These are phyloP conservation scores for Gomphus sp. DNA, from an alignment of 1,284 basidiomycete genomes.

Conservation along the genomic window DNA sequence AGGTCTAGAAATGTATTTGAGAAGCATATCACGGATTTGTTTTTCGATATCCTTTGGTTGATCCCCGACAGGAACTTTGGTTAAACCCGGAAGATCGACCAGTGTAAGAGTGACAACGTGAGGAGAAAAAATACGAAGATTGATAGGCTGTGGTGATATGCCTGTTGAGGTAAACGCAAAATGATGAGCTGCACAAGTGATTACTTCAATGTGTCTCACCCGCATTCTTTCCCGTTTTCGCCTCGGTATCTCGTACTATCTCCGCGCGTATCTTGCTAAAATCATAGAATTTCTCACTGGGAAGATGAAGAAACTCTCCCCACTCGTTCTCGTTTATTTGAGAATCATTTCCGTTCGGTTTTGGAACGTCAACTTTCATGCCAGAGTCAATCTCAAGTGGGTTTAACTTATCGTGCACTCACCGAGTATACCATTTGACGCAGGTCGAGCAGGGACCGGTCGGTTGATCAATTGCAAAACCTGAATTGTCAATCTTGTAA, in stretches of 20 bases:
- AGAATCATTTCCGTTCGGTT: slow-evolving; percentile 47
- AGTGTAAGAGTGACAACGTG: slow-evolving; percentile 95
- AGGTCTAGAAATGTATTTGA: slow-evolving; percentile 93
- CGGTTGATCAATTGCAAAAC: slow-evolving; percentile 94
- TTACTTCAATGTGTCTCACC: slow-evolving; percentile 22
- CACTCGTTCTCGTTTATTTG: slow-evolving; percentile 87
- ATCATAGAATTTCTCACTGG: slow-evolving; percentile 95
- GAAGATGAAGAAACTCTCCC: slow-evolving; percentile 97
- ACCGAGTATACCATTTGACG: slow-evolving; percentile 39
- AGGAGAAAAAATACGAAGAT: slow-evolving; percentile 93
- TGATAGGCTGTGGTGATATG: slow-evolving; percentile 94
- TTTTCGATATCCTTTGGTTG: slow-evolving; percentile 97
- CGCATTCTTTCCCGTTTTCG: slow-evolving; percentile 96
- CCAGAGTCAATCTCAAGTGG: slow-evolving; percentile 10
- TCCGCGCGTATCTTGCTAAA: slow-evolving; percentile 96
- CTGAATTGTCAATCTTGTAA: slow-evolving; percentile 26
- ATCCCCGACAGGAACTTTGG: slow-evolving; percentile 95
- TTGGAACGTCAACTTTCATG: slow-evolving; percentile 21
- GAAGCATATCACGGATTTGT: slow-evolving; percentile 94
- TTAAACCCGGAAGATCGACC: slow-evolving; percentile 94
- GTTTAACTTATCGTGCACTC: slow-evolving; percentile 14
- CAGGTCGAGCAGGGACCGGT: slow-evolving; percentile 35
- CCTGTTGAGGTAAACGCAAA: slow-evolving; percentile 31
- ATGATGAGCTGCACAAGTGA: background rate
- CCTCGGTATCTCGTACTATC: slow-evolving; percentile 94